phyloP scores from a whole-genome alignment of 495 filamentous ascomycete species.

The Penicillium alfredii region DNA sequence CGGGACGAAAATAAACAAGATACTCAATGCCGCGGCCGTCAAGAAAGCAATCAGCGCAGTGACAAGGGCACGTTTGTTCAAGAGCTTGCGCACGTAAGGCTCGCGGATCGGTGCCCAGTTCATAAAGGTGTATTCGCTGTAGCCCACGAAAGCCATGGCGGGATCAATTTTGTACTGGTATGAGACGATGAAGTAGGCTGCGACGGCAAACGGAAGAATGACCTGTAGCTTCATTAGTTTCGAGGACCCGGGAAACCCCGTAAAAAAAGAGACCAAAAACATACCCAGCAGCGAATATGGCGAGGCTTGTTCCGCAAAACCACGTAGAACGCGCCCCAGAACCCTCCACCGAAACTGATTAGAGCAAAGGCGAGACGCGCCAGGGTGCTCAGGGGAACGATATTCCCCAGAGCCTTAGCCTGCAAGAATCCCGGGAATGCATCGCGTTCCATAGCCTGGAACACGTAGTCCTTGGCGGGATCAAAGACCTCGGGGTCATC shows the following conservation, averaged over 20 bases:
- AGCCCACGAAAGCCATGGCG: constrained; percentile 77
- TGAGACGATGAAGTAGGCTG: constrained; percentile 77
- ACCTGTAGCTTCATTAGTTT: constrained; percentile 49
- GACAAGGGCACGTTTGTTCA: constrained; percentile 74
- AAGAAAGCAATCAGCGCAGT: constrained; percentile 66
- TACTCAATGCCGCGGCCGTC: constrained; percentile 66
- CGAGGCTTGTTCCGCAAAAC: constrained; percentile 81
- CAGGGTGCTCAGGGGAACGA: constrained; percentile 82
- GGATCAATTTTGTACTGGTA: constrained; percentile 96
- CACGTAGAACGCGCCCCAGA: constrained; percentile 89
- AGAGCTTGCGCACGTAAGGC: constrained; percentile 77
- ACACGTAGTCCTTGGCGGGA: constrained; percentile 96
- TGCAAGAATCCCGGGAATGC: constrained; percentile 95
- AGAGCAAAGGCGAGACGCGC: constrained; percentile 80
- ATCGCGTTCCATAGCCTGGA: constrained; percentile 98
- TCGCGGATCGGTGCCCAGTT: constrained; percentile 80
- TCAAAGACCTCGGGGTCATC: constrained; percentile 98
- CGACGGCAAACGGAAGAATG: constrained; percentile 88
- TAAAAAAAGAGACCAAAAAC: constrained; percentile 26
- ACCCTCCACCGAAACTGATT: constrained; percentile 77
- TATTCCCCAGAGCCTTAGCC: constrained; percentile 88
- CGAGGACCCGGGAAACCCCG: not conserved
- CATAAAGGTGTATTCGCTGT: constrained; percentile 93
- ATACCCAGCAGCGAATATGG: constrained; percentile 73
- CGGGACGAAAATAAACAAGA: constrained; percentile 88